Base-by-base conservation (phyloP, 495 filamentous ascomycete species). In the Neurospora sp. region DNA sequence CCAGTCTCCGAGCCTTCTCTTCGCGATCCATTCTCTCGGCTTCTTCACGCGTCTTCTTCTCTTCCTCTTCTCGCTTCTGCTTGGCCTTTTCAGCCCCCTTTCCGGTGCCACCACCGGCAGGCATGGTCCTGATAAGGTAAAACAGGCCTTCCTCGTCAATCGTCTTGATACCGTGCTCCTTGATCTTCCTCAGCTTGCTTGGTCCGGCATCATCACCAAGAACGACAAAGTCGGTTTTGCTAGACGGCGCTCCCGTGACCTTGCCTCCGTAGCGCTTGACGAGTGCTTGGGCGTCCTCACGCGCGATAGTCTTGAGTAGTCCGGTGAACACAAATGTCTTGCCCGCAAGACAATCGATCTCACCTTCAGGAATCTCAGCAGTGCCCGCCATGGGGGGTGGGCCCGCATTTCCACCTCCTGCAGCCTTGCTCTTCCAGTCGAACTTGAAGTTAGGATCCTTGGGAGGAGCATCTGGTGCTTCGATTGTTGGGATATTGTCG, bases 301-400 rank as follows among this genome's bases (percentile, higher is more conserved):
- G 89, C 37, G 90, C 91, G 69, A 98, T 84, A 0, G 87, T 90
- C 44, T 92, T 87, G 39, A 97, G 85, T 23, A 97, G 83, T 31
- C 96, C 96, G 16, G 96, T 98, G 75, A 99, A 99, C n/a, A 99
- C 96, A 77, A 99, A 99, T 0, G 90, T 90, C 73, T 98, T 84
- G n/a, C 96, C 96, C 59, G 92, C 90, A 70, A 99, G 86, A 79
- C 96, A 99, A 76, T 98, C 94, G 18, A 96, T 92, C 70, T 89
- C 91, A 9, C 96, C 96, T 38, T 86, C 86, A 12, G 96, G 96
- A 70, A 96, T 82, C n/a, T 94, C 93, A 72, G 85, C 88, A 16
- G 87, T 84, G 31, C 88, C 91, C 42, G 89, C 85, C 66, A 86
- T 87, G 39, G 87, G 89, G 46, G 92, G 88, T 6, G 90, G 86